Conservation (phyloP, 2,329 filamentous ascomycete genomes). For the Aspergillus sp. region DNA sequence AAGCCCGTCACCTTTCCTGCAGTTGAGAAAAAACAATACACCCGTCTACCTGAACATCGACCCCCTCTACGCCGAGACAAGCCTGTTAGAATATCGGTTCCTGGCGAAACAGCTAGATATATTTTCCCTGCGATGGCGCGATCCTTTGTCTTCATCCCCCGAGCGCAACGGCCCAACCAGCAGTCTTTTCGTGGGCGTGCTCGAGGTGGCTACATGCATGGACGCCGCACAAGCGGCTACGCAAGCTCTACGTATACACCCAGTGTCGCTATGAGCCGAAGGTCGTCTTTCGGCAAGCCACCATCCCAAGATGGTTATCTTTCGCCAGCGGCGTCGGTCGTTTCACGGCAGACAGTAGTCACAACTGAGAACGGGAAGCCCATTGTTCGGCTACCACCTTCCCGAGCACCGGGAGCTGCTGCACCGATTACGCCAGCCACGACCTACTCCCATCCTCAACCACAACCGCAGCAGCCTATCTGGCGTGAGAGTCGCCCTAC, state of each 20-base stretch:
- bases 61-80: constrained; percentile 94
- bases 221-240: constrained; percentile 69
- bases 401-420: constrained; percentile 27
- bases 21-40: constrained; percentile 85
- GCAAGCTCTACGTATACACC: constrained; percentile 79
- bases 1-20: constrained; percentile 69
- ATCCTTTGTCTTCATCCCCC: constrained; percentile 97
- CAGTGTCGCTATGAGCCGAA: constrained; percentile 82
- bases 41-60: constrained; percentile 88
- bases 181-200: constrained; percentile 71
- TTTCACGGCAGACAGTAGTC: constrained; percentile 64
- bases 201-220: constrained; percentile 68
- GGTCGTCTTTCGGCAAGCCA: constrained; percentile 74
- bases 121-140: constrained; percentile 87
- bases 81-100: constrained; percentile 89
- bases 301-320: constrained; percentile 70
- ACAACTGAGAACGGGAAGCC: constrained; percentile 65
- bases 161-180: constrained; percentile 89
- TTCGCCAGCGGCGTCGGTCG: constrained; percentile 76
- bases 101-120: constrained; percentile 75
- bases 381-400: constrained; percentile 76
- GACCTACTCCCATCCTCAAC: constrained; percentile 37
- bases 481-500: constrained; percentile 62
- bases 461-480: constrained; percentile 55
- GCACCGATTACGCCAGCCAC: constrained; percentile 18